Base-by-base conservation (phyloP, 2,329 filamentous ascomycete genomes). In the Pseudopithomyces maydicus region DNA sequence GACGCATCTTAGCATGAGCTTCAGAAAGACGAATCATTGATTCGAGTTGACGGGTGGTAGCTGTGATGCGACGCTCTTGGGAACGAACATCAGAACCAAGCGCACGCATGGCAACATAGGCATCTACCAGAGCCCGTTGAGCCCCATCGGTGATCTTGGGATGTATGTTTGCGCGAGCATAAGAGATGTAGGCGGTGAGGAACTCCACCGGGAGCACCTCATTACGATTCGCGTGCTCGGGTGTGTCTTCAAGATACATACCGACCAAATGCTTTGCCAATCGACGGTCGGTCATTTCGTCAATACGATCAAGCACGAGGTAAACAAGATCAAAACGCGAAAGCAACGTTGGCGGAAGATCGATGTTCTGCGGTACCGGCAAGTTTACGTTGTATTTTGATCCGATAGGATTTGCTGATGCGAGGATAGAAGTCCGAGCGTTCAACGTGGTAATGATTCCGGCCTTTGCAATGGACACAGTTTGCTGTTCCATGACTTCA, bases 311-410 rank as follows among this genome's bases (percentile, higher is more conserved):
- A 46, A 99, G 87, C 42, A 99, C 95, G 1, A 99, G 87, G 73
- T 99, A 99, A 49, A 99, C 94, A 6, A 99, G 82, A 75, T 99
- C 95, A 74, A 99, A 99, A 82, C 95, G 90, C 5, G 93, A 97
- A 51, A 99, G 85, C 6, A 99, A 83, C 0, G 95, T 99, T 0
- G 95, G 95, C 0, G 95, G 95, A 8, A 99, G 86, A 71, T 99
- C 95, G 68, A 99, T 99, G 77, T 99, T 99, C 70, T 98, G 93
- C 2, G 95, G 95, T 14, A 99, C 95, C 0, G 95, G 93, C 22
- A 99, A 80, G 70, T 97, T 94, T 2, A 92, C 90, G 77, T 99
- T 98, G 80, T 99, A 99, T 73, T 96, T 93, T 79, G 92, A 97
- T 68, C 95, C 95, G 64, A 99, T 98, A 1, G 95, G 95, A 74